These are phyloP conservation scores for Sorghum bicolor DNA, from an alignment of 176 grass and related monocot species.

Conservation along the genomic window Sorghum_bicolor_NCBIv3 NC_012878.2:55997001-55997500, in stretches of 20 bases:
- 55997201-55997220: neutral
- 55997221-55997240: neutral
- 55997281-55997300: slow-evolving; percentile 88
- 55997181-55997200: neutral
- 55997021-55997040: slow-evolving; percentile 84
- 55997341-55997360: slow-evolving; percentile 86
- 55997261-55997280: slow-evolving; percentile 57
- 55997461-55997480: neutral
- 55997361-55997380: slow-evolving; percentile 86
- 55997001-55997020: slow-evolving; percentile 82
- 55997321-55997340: slow-evolving; percentile 88
- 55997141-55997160: slow-evolving; percentile 74
- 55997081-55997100: slow-evolving; percentile 48
- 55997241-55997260: neutral
- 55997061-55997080: slow-evolving; percentile 87
- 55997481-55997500: neutral
- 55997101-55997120: slow-evolving; percentile 29
- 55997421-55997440: slow-evolving; percentile 13
- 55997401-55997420: slow-evolving; percentile 72
- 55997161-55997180: neutral
- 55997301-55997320: slow-evolving; percentile 96
- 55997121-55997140: slow-evolving; percentile 69
- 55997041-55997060: slow-evolving; percentile 45
- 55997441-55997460: neutral
- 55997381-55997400: slow-evolving; percentile 88